These are phyloP conservation scores for Sanghuangporus baumii DNA, from an alignment of 1,284 basidiomycete genomes.

Conservation along the genomic window DNA sequence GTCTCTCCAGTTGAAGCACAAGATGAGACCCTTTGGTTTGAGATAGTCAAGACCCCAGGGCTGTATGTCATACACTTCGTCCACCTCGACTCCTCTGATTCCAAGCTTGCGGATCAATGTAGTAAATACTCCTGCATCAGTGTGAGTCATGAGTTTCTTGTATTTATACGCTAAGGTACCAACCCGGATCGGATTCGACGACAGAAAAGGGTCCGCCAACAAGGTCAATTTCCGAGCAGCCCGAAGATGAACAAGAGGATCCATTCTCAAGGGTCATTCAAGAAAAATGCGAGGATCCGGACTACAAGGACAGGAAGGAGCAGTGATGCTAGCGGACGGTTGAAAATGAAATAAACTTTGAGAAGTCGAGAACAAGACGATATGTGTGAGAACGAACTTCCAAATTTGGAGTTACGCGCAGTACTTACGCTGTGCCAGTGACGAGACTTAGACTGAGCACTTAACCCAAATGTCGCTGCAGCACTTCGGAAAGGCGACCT, in stretches of 20 bases:
- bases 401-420: neutral
- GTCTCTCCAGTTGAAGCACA: slow-evolving; percentile 53
- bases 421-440: neutral
- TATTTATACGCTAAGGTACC: slow-evolving; percentile 6
- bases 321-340: neutral
- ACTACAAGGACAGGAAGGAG: neutral
- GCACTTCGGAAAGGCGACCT: slow-evolving; percentile 72
- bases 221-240: slow-evolving; percentile 30
- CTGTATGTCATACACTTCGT: slow-evolving; percentile 57
- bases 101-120: slow-evolving; percentile 48
- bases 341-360: neutral
- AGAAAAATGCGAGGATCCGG: neutral
- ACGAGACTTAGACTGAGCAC: neutral
- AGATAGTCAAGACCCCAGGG: slow-evolving; percentile 55
- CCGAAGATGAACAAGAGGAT: neutral
- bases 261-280: slow-evolving; percentile 1
- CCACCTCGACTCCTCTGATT: slow-evolving; percentile 43
- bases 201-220: slow-evolving; percentile 54
- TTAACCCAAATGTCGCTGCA: slow-evolving; percentile 37
- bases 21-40: slow-evolving; percentile 47
- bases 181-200: slow-evolving; percentile 58
- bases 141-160: neutral
- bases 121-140: slow-evolving; percentile 47
- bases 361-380: neutral
- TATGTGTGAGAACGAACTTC: neutral